Conservation (phyloP, 345 rosid genomes). For the Camelina neglecta region DNA sequence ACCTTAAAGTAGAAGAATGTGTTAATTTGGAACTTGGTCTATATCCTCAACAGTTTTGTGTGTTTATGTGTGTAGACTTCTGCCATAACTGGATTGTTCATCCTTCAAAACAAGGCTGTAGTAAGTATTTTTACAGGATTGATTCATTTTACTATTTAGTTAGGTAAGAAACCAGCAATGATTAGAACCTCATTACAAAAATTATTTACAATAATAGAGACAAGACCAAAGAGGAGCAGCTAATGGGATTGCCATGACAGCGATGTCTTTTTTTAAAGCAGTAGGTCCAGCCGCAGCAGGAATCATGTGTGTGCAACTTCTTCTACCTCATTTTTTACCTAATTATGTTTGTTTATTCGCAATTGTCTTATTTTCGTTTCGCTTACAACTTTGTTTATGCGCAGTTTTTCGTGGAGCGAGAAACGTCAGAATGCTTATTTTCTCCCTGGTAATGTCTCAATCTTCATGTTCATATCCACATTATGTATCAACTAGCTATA, state of each 20-base stretch:
- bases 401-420: constrained; percentile 55
- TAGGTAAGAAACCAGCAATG: neutral
- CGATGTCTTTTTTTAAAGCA: constrained; percentile 69
- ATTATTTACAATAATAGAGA: constrained; percentile 40
- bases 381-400: neutral
- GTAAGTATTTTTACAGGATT: constrained; percentile 43
- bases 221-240: constrained; percentile 73
- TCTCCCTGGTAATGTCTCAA: constrained; percentile 48
- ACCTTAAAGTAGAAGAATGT: neutral
- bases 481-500: constrained; percentile 1
- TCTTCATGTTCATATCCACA: neutral
- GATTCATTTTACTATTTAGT: neutral
- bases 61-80: constrained; percentile 45
- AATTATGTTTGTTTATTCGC: neutral
- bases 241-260: constrained; percentile 71
- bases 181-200: neutral
- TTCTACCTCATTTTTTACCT: neutral
- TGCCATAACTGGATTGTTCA: constrained; percentile 59
- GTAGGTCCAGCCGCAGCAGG: constrained; percentile 74
- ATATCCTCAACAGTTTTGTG: neutral
- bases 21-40: neutral
- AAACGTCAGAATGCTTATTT: constrained; percentile 51
- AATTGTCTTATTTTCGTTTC: neutral
- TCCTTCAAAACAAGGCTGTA: constrained; percentile 70
- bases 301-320: constrained; percentile 52